Conservation (phyloP, 83 land plant species). For the Thuja plicata region DNA sequence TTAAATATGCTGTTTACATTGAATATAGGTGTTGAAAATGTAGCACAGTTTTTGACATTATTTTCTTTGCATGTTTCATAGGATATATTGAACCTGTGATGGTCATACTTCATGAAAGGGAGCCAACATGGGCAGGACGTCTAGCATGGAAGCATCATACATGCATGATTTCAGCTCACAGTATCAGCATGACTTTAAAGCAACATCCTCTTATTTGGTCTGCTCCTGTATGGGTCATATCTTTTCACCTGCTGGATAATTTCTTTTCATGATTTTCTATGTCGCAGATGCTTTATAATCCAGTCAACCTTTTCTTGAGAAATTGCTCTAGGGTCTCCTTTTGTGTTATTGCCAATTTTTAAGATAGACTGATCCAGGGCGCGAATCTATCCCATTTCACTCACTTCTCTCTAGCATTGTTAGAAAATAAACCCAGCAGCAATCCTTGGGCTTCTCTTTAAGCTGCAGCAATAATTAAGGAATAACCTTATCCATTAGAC, state of each 20-base stretch:
- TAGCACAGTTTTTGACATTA: not conserved
- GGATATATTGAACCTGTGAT: constrained; percentile 98
- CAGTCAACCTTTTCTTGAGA: not conserved
- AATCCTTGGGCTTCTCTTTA: not conserved
- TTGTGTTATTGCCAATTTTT: not conserved
- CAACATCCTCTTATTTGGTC: constrained; percentile 99
- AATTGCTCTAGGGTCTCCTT: not conserved
- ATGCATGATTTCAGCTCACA: constrained; percentile 88
- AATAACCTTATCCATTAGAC: not conserved
- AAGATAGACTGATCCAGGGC: not conserved
- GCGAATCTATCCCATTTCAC: not conserved
- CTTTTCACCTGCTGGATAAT: not conserved
- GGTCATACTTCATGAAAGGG: constrained; percentile 90
- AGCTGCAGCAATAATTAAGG: not conserved
- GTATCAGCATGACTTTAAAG: constrained; percentile 89
- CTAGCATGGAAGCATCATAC: constrained; percentile 88
- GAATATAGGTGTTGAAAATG: not conserved
- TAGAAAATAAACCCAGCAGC: not conserved
- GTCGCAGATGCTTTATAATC: not conserved
- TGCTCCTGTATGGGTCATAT: constrained; percentile 65
- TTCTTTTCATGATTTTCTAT: not conserved
- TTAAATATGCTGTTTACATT: not conserved
- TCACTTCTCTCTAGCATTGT: not conserved
- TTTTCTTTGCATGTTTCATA: constrained; percentile 18
- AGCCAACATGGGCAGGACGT: constrained; percentile 98